A percentile compares a stretch with the other conserved stretches of the same genome.
These are phyloP conservation scores for Suhomyces bolitotheri DNA, from an alignment of 1,139 yeast species.

Conservation along the genomic window DNA sequence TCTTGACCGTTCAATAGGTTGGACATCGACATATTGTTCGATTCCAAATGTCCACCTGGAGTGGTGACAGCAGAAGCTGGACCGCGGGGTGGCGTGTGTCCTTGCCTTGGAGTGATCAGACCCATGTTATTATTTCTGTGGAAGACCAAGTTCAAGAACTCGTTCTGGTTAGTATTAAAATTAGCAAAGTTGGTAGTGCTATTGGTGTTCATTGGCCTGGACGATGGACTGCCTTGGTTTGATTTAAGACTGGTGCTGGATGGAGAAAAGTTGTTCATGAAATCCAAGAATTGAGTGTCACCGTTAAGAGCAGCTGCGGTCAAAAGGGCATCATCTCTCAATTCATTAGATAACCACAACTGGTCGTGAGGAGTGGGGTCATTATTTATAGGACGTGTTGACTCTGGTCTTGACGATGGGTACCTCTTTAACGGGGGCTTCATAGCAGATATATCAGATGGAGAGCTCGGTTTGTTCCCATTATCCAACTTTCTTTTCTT, in stretches of 20 bases:
- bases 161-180: slow-evolving; percentile 28
- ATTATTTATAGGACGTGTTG: slow-evolving; percentile 2
- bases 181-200: slow-evolving; percentile 6
- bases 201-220: slow-evolving; percentile 5
- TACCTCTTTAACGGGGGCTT: neutral
- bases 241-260: slow-evolving; percentile 17
- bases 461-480: neutral
- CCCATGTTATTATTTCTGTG: slow-evolving; percentile 36
- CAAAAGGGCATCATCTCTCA: slow-evolving; percentile 67
- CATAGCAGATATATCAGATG: neutral
- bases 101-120: slow-evolving; percentile 3
- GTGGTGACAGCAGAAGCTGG: slow-evolving; percentile 3
- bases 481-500: slow-evolving; percentile 2
- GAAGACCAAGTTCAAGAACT: slow-evolving; percentile 53
- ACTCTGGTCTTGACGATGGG: slow-evolving; percentile 2
- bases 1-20: slow-evolving; percentile 26
- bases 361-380: slow-evolving; percentile 33
- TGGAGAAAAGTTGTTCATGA: slow-evolving; percentile 40
- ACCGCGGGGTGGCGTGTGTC: slow-evolving; percentile 2
- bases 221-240: slow-evolving; percentile 17
- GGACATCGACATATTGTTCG: slow-evolving; percentile 22
- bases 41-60: slow-evolving; percentile 1
- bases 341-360: slow-evolving; percentile 67
- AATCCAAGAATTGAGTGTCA: slow-evolving; percentile 57
- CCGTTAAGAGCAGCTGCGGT: slow-evolving; percentile 75